These are phyloP conservation scores for Wallacemonas sp. DNA, from an alignment of 208 protist species.

Conservation along the genomic window DNA sequence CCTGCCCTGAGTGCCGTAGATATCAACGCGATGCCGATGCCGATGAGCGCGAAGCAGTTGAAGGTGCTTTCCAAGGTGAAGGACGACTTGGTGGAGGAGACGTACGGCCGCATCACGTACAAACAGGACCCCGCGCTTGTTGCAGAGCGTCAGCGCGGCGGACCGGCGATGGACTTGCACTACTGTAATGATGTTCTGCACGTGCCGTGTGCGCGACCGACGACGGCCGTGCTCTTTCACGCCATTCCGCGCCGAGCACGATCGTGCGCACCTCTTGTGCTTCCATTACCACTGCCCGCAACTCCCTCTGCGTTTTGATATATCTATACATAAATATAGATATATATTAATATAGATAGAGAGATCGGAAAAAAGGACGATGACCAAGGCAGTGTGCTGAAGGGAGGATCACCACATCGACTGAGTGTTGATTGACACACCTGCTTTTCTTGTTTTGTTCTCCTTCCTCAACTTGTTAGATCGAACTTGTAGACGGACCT, in stretches of 20 bases:
- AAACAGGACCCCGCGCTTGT: slow-evolving; percentile 58
- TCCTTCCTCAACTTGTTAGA: no score
- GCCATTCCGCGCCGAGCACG: slow-evolving; percentile 32
- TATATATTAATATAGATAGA: slow-evolving; percentile 10
- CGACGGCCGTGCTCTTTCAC: slow-evolving; percentile 56
- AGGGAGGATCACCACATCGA: no score
- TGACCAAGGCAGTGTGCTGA: neutral
- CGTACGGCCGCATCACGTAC: slow-evolving; percentile 46
- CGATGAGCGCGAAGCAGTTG: neutral
- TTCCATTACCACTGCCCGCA: slow-evolving; percentile 75
- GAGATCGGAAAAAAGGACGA: neutral
- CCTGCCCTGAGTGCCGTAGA: neutral
- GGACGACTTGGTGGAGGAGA: slow-evolving; percentile 76
- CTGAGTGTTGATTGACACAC: no score
- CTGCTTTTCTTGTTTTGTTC: no score
- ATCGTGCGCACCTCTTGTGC: slow-evolving; percentile 33
- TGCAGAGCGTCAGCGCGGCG: slow-evolving; percentile 69
- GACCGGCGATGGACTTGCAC: slow-evolving; percentile 62
- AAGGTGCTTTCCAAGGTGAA: slow-evolving; percentile 2
- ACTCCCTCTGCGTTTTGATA: slow-evolving; percentile 70
- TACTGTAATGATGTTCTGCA: slow-evolving; percentile 57
- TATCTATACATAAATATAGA: slow-evolving; percentile 18
- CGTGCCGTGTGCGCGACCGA: slow-evolving; percentile 12
- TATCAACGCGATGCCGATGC: neutral
- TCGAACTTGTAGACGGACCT: no score